A percentile compares a stretch with the other conserved stretches of the same genome.
These are phyloP conservation scores for Leccinum fibrillosum DNA, from an alignment of 768 basidiomycete species.

Conservation along the genomic window DNA sequence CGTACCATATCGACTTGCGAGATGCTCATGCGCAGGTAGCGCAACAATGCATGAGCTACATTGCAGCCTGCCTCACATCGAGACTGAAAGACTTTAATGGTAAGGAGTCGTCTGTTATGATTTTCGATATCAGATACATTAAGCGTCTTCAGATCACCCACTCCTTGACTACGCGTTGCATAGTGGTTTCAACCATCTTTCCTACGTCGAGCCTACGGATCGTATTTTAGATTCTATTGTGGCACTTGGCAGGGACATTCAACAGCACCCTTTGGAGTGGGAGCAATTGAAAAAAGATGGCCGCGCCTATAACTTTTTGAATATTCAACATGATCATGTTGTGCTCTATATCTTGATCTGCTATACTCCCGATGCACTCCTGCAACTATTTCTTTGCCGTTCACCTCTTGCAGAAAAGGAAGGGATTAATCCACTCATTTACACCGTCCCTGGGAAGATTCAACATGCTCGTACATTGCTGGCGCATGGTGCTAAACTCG, in stretches of 20 bases:
- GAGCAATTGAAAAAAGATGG: background rate
- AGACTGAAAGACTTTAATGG: no score
- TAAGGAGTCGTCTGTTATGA: no score
- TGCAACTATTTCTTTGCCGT: background rate
- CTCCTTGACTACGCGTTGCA: no score
- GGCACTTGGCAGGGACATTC: background rate
- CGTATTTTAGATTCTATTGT: background rate
- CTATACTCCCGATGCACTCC: background rate
- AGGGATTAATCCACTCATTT: background rate
- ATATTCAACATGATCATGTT: no score
- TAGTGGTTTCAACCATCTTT: background rate
- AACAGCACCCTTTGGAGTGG: background rate
- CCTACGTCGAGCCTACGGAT: background rate
- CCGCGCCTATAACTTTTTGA: no score
- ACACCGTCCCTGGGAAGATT: accelerated
- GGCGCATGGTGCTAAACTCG: background rate
- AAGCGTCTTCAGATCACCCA: no score
- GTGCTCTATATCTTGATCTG: background rate
- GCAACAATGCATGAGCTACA: no score
- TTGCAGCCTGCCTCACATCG: no score
- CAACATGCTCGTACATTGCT: background rate
- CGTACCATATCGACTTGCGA: no score
- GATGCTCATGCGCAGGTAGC: no score
- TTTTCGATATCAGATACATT: no score
- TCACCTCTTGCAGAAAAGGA: background rate